Evolutionary conservation across 2,329 filamentous ascomycete genomes (phyloP), one percentile per base, ranked within the genome.

Genomic region (Huntiella moniliformis): DNA sequence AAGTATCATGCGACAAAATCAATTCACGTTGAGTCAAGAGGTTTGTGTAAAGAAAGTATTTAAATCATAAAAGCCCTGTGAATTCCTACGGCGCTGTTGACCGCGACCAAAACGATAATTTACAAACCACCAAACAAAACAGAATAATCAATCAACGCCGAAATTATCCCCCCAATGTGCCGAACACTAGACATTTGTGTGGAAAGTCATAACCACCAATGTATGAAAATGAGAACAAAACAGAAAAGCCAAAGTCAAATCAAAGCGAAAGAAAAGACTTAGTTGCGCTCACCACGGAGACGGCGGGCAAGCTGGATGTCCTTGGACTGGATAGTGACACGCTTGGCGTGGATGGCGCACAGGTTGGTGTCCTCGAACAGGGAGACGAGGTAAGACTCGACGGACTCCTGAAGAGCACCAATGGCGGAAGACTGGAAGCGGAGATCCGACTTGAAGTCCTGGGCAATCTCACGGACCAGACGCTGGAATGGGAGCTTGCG

Each of bases 381-480:
- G 38, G 87, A 93, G 67, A 96, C 87, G 59, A 98, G 82, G 70
- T 95, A 96, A 2, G 91, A 93, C 73, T 98, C 91, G 54, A 94
- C 87, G 46, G 91, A 94, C 74, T 98, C 91, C 71, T 98, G 88
- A 36, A 98, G 79, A 54, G 91, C 91, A 60, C 85, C 83, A 62
- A 98, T 95, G 64, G 91, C 91, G 40, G 88, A 94, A 17, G 85
- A 93, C 73, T 98, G 91, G 84, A 95, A 98, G 62, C 87, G 83
- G 52, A 93, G 81, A 55, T 92, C 82, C 57, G 82, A 87, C 71
- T 92, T 92, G 74, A 94, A 86, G 68, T 93, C 83, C 65, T 92
- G 81, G 35, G 86, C 86, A 52, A 96, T 94, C 71, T 98, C 87
- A 73, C 87, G 84, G 54, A 95, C 91, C 62, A 98, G 72, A 64